Conservation (phyloP, 805 yeast genomes). For the Cyberlindnera xishuangbannaensis region DNA sequence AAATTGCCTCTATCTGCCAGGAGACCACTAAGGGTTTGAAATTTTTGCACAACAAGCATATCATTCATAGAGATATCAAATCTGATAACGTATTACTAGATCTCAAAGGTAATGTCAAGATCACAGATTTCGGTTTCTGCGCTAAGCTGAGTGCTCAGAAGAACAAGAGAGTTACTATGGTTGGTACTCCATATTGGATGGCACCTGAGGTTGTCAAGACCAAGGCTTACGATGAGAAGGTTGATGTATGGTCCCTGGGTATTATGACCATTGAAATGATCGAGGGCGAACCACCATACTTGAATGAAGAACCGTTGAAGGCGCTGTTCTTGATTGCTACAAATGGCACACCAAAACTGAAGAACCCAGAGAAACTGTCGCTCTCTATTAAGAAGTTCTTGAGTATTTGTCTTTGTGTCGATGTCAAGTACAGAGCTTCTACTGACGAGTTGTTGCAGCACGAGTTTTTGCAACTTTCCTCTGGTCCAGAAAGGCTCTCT, state of each 20-base stretch:
- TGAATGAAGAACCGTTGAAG: conserved; percentile 92
- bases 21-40: conserved; percentile 90
- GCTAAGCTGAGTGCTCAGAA: conserved; percentile 84
- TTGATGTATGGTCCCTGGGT: conserved; percentile 97
- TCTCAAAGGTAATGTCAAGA: conserved; percentile 77
- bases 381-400: conserved; percentile 78
- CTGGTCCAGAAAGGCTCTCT: conserved; percentile 53
- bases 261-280: conserved; percentile 98
- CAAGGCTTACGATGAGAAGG: conserved; percentile 94
- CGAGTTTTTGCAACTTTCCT: conserved; percentile 59
- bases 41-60: conserved; percentile 85
- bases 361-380: conserved; percentile 80
- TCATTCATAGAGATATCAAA: conserved; percentile 95
- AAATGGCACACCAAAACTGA: conserved; percentile 93
- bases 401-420: conserved; percentile 89
- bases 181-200: conserved; percentile 99
- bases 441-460: conserved; percentile 85
- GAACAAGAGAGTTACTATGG: conserved; percentile 94
- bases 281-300: conserved; percentile 97
- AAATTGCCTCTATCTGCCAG: conserved; percentile 84
- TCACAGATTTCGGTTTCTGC: conserved; percentile 97
- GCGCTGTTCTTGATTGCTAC: conserved; percentile 94
- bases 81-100: conserved; percentile 90
- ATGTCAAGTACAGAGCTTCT: conserved; percentile 84
- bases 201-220: conserved; percentile 98